Evolutionary conservation across 805 yeast species (phyloP).

Genomic region (Candida tammaniensis): DNA sequence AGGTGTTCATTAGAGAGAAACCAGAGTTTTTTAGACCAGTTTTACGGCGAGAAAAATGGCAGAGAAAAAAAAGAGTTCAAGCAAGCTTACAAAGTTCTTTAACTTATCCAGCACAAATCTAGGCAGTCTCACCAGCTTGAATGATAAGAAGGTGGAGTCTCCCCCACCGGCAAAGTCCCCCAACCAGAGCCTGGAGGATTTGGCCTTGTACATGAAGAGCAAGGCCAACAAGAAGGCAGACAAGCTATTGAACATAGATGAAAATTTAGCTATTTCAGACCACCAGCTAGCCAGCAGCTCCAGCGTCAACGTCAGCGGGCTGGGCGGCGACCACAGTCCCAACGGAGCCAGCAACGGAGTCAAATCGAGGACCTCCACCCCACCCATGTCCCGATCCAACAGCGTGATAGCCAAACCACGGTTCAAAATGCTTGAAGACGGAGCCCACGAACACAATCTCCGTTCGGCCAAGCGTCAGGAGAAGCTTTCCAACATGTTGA

Average conservation of each 20-base stretch:
- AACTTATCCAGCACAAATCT: too few relatives aligned
- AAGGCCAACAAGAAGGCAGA: not conserved
- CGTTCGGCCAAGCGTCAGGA: constrained; percentile 77
- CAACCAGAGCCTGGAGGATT: constrained; percentile 1
- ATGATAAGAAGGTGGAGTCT: too few relatives aligned
- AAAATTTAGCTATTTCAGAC: too few relatives aligned
- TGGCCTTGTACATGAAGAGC: constrained; percentile 4
- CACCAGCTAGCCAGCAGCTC: too few relatives aligned
- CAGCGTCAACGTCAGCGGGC: too few relatives aligned
- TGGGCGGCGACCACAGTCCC: too few relatives aligned
- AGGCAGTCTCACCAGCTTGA: not conserved
- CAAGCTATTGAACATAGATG: constrained; percentile 2
- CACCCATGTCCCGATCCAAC: constrained; percentile 17
- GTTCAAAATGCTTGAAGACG: constrained; percentile 60
- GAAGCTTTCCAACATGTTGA: constrained; percentile 69
- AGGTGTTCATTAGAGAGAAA: too few relatives aligned
- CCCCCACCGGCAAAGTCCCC: not conserved
- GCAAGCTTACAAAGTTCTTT: not conserved
- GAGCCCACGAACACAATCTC: constrained; percentile 77
- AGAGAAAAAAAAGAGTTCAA: not conserved
- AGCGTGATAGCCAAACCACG: constrained; percentile 31
- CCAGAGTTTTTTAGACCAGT: too few relatives aligned
- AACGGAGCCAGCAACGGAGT: too few relatives aligned
- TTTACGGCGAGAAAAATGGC: not conserved
- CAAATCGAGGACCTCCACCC: constrained; percentile 7